phyloP scores from a whole-genome alignment of 805 yeast genomes.

The Cyberlindnera maclurae region DNA sequence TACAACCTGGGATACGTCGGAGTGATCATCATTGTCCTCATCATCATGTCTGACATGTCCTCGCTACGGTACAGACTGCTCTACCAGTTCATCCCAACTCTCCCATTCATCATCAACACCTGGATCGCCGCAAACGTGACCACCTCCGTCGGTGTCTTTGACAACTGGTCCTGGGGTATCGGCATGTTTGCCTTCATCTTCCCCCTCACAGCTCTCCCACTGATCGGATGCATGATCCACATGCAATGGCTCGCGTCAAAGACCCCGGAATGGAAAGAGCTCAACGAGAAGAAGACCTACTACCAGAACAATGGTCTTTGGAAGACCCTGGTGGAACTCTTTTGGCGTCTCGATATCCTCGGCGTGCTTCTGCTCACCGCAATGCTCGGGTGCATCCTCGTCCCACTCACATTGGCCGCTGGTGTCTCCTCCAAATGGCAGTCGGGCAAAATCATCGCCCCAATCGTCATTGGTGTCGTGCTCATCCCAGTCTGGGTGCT shows the following conservation, averaged over 20 bases:
- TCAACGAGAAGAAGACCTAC: constrained; percentile 34
- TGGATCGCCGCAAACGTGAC: constrained; percentile 67
- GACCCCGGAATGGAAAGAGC: constrained; percentile 41
- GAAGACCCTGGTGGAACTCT: constrained; percentile 31
- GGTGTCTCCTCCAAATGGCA: constrained; percentile 51
- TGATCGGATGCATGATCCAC: constrained; percentile 44
- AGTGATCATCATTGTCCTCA: constrained; percentile 45
- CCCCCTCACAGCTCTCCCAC: constrained; percentile 60
- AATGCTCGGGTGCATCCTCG: constrained; percentile 55
- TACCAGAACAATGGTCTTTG: constrained; percentile 31
- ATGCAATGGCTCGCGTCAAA: constrained; percentile 48
- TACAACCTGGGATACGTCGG: constrained; percentile 57
- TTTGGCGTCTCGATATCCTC: constrained; percentile 59
- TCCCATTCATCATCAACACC: constrained; percentile 70
- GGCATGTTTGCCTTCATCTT: constrained; percentile 77
- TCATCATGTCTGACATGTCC: constrained; percentile 61
- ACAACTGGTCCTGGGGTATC: constrained; percentile 64
- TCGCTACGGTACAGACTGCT: constrained; percentile 65
- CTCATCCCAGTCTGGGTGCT: constrained; percentile 49
- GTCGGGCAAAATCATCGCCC: constrained; percentile 55
- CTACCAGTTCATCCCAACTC: constrained; percentile 57
- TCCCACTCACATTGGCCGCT: constrained; percentile 73
- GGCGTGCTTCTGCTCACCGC: constrained; percentile 53
- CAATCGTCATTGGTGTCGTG: constrained; percentile 59
- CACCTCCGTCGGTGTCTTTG: constrained; percentile 25